Evolutionary conservation across 148 eudicot species (phyloP).

Genomic region (Diospyros kaki): DNA sequence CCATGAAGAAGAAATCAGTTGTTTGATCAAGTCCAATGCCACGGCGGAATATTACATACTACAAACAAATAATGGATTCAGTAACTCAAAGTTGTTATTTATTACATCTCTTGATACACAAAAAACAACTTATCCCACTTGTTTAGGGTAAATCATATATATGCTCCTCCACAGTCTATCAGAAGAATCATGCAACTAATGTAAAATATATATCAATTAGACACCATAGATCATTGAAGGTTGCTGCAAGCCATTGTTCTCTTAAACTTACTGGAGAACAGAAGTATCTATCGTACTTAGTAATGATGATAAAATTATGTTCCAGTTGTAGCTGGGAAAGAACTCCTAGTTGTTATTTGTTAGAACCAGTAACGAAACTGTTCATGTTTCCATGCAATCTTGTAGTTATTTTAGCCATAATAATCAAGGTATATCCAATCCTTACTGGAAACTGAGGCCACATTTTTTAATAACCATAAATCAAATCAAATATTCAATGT

Average conservation of each 20-base stretch:
- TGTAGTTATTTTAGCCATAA: too few species aligned
- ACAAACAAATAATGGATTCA: slow-evolving; percentile 13
- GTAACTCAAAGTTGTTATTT: not conserved
- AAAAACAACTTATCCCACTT: slow-evolving; percentile 3
- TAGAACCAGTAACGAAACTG: too few species aligned
- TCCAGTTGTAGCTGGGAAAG: not conserved
- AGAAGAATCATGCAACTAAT: not conserved
- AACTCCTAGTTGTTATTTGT: not conserved
- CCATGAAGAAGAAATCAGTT: slow-evolving; percentile 83
- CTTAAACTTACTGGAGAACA: not conserved
- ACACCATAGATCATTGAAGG: not conserved
- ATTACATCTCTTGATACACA: not conserved
- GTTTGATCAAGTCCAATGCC: slow-evolving; percentile 96
- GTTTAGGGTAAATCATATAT: slow-evolving; percentile 1
- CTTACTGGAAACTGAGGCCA: too few species aligned
- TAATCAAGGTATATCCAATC: too few species aligned
- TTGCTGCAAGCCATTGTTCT: not conserved
- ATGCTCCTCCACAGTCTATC: not conserved
- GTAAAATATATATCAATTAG: not conserved
- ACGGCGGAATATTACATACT: slow-evolving; percentile 91
- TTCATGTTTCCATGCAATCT: too few species aligned
- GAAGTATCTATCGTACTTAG: not conserved
- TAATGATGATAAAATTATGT: not conserved
- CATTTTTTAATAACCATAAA: too few species aligned
- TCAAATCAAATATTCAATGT: too few species aligned